Evolutionary conservation across 2,329 filamentous ascomycete species (phyloP).

Genomic region (Aspergillus sp.): DNA sequence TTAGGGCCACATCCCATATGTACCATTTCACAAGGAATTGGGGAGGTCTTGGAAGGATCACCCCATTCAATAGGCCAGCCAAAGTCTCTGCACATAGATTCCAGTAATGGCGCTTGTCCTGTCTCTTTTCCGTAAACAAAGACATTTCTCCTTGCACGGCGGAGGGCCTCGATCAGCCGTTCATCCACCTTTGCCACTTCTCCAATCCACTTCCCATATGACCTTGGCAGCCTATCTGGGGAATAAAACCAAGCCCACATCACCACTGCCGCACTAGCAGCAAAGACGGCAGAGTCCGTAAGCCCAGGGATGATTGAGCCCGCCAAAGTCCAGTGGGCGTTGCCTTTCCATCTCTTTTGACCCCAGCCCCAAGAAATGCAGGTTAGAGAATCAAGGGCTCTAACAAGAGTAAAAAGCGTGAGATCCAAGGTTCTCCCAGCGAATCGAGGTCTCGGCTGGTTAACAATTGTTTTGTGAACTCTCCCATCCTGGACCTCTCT

Average conservation of each 20-base stretch:
- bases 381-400: slow-evolving; percentile 70
- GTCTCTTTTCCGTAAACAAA: slow-evolving; percentile 74
- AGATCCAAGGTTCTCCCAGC: slow-evolving; percentile 78
- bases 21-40: slow-evolving; percentile 79
- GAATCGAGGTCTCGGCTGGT: slow-evolving; percentile 29
- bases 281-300: slow-evolving; percentile 71
- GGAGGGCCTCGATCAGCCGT: slow-evolving; percentile 72
- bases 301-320: slow-evolving; percentile 46
- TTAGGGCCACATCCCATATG: slow-evolving; percentile 75
- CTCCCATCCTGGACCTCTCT: slow-evolving; percentile 6
- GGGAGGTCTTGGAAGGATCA: slow-evolving; percentile 66
- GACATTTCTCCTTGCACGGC: slow-evolving; percentile 61
- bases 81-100: slow-evolving; percentile 71
- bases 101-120: slow-evolving; percentile 66
- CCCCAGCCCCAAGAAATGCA: slow-evolving; percentile 63
- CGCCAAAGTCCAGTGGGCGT: slow-evolving; percentile 31
- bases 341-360: slow-evolving; percentile 34
- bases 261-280: slow-evolving; percentile 68
- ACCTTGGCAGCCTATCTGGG: slow-evolving; percentile 66
- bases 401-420: slow-evolving; percentile 72
- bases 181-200: slow-evolving; percentile 72
- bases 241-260: slow-evolving; percentile 91
- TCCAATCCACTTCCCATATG: slow-evolving; percentile 80
- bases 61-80: slow-evolving; percentile 68
- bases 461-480: slow-evolving; percentile 6